Evolutionary conservation across 768 basidiomycete species (phyloP).

Genomic region (Chalciporus chontae): DNA sequence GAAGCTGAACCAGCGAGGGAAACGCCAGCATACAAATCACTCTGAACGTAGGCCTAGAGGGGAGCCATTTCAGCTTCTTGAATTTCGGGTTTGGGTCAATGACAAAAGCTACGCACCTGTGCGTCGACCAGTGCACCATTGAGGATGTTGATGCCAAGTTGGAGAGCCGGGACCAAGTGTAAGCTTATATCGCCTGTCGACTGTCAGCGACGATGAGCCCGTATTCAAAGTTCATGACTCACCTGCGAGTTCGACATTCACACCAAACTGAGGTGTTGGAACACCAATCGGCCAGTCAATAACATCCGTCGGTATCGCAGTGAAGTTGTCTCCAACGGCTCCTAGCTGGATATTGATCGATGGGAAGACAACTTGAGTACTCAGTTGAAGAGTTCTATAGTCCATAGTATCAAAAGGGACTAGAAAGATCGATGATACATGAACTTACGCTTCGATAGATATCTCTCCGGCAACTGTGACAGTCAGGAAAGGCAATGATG

Average conservation of each 20-base stretch:
- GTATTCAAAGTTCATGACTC: too few relatives aligned
- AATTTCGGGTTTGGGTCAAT: not conserved
- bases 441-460: not conserved
- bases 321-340: not conserved
- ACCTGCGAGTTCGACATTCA: not conserved
- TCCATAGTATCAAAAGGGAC: not conserved
- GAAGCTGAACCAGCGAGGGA: not conserved
- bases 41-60: not conserved
- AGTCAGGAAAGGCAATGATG: not conserved
- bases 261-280: not conserved
- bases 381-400: not conserved
- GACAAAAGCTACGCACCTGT: constrained; percentile 1
- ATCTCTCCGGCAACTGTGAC: not conserved
- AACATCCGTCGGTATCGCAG: not conserved
- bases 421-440: not conserved
- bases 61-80: not conserved
- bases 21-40: not conserved
- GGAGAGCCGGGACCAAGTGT: constrained; percentile 23
- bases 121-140: constrained; percentile 26
- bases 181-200: constrained; percentile 16
- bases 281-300: not conserved
- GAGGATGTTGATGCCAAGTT: constrained; percentile 23
- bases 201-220: too few relatives aligned
- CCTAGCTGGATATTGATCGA: not conserved
- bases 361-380: not conserved